phyloP scores from a whole-genome alignment of 495 filamentous ascomycete species.

The Parmelia sp. region DNA sequence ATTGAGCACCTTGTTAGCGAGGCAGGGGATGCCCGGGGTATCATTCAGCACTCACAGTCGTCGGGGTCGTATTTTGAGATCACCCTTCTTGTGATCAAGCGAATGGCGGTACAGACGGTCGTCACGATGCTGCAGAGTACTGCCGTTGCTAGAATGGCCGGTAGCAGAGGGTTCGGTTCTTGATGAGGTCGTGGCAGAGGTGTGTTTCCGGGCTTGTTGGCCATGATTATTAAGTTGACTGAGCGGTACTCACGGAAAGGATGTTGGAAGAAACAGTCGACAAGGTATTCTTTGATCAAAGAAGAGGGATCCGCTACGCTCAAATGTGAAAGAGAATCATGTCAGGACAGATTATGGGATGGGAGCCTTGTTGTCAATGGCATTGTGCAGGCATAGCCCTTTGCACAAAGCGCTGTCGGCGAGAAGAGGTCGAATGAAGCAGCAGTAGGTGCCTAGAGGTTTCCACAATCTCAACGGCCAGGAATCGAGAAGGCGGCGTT shows the following conservation, averaged over 20 bases:
- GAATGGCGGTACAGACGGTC: slow-evolving; percentile 7
- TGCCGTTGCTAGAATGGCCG: background rate
- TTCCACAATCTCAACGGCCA: background rate
- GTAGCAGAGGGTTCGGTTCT: background rate
- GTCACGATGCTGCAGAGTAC: slow-evolving; percentile 9
- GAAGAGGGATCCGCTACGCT: too few species aligned
- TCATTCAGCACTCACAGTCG: slow-evolving; percentile 2
- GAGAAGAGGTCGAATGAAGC: background rate
- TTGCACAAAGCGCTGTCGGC: background rate
- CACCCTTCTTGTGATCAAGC: background rate
- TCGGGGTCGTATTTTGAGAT: background rate
- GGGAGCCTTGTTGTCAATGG: background rate
- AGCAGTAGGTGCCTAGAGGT: background rate
- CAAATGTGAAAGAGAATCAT: too few species aligned
- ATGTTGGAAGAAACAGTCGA: too few species aligned
- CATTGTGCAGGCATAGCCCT: background rate
- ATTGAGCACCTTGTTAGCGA: background rate
- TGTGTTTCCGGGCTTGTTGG: background rate
- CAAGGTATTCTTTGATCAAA: too few species aligned
- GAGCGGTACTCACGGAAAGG: too few species aligned
- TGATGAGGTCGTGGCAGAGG: background rate
- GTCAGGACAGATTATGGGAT: background rate
- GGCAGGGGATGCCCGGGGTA: background rate
- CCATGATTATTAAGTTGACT: background rate
- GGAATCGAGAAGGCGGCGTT: background rate